Conservation (phyloP, 805 yeast genomes). For the Clavispora phyllophila region DNA sequence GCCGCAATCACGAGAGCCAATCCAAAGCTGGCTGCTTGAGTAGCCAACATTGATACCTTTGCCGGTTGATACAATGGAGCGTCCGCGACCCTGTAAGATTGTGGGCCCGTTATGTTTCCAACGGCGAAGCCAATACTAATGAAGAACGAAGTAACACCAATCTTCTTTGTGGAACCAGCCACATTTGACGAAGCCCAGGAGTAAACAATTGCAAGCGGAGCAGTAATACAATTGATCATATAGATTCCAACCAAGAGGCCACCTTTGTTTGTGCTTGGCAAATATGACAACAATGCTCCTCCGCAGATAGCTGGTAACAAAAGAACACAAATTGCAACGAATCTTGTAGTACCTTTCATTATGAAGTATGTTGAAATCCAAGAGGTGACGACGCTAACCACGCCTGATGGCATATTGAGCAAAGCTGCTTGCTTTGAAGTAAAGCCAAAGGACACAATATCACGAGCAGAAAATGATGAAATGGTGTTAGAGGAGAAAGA, state of each 20-base stretch:
- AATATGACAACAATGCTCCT: slow-evolving; percentile 14
- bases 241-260: slow-evolving; percentile 10
- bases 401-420: slow-evolving; percentile 20
- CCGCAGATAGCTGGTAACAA: slow-evolving; percentile 19
- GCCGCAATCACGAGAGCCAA: slow-evolving; percentile 22
- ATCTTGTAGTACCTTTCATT: slow-evolving; percentile 17
- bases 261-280: slow-evolving; percentile 5
- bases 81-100: slow-evolving; percentile 51
- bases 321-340: slow-evolving; percentile 13
- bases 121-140: slow-evolving; percentile 58
- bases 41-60: slow-evolving; percentile 49
- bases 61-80: slow-evolving; percentile 57
- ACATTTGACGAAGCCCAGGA: slow-evolving; percentile 34
- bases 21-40: slow-evolving; percentile 45
- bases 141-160: slow-evolving; percentile 52
- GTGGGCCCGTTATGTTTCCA: slow-evolving; percentile 65
- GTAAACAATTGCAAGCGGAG: slow-evolving; percentile 8
- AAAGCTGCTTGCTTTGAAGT: slow-evolving; percentile 16
- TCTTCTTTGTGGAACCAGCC: slow-evolving; percentile 73
- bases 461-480: slow-evolving; percentile 15
- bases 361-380: slow-evolving; percentile 16
- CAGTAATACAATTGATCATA: slow-evolving; percentile 9
- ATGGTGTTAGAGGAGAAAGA: slow-evolving; percentile 19
- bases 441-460: slow-evolving; percentile 19
- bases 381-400: slow-evolving; percentile 16